phyloP scores from a whole-genome alignment of 2,329 filamentous ascomycete species.

The Eurotiales sp. region DNA sequence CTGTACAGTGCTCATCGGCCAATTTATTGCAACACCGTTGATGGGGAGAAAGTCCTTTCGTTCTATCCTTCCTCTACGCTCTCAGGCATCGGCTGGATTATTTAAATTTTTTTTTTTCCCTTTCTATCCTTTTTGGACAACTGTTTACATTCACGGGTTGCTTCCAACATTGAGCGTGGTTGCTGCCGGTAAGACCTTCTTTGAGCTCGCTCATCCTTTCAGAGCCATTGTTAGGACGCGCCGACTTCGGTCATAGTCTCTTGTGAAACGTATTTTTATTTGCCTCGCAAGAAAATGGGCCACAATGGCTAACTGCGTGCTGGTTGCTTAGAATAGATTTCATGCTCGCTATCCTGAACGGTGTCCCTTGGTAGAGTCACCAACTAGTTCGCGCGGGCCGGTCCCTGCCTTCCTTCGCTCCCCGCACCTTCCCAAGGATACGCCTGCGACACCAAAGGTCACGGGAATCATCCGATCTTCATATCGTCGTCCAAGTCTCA shows the following conservation, averaged over 20 bases:
- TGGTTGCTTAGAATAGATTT: background rate
- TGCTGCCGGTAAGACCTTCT: no score
- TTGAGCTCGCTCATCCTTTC: no score
- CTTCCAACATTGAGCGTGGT: no score
- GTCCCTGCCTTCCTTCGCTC: slow-evolving; percentile 8
- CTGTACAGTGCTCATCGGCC: background rate
- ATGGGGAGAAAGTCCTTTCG: background rate
- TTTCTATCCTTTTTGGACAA: background rate
- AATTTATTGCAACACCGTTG: background rate
- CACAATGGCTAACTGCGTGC: background rate
- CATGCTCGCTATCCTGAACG: slow-evolving; percentile 5
- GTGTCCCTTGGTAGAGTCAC: slow-evolving; percentile 6
- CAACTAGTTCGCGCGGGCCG: slow-evolving; percentile 11
- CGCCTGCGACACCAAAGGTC: background rate
- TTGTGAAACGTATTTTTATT: background rate
- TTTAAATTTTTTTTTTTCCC: background rate
- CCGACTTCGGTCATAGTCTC: background rate
- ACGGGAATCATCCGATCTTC: background rate
- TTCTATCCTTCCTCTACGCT: no score
- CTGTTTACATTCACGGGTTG: slow-evolving; percentile 1
- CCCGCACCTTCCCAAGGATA: slow-evolving; percentile 8
- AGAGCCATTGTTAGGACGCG: no score
- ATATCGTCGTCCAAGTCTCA: background rate
- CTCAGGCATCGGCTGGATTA: no score
- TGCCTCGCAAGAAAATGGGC: background rate